Percentiles rank a stretch among this genome's conserved stretches.
These are phyloP conservation scores for Herpetomonas samuelpessoai DNA, from an alignment of 208 protist genomes.

Conservation along the genomic window DNA sequence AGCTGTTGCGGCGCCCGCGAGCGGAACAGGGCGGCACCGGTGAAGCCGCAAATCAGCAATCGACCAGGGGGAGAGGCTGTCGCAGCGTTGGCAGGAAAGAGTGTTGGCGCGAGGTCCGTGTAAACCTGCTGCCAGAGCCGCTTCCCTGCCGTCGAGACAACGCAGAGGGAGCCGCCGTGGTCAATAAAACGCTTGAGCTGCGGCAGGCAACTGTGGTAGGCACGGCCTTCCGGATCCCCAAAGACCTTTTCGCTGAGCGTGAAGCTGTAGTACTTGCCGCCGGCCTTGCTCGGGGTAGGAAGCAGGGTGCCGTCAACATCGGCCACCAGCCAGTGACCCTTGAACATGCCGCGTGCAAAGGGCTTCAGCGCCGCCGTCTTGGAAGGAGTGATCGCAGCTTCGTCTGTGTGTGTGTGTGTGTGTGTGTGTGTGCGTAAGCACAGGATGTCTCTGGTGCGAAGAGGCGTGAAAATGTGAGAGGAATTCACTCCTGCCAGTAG, in stretches of 20 bases:
- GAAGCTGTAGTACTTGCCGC: conserved; percentile 42
- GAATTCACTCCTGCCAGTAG: not conserved
- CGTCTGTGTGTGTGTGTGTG: too few relatives aligned
- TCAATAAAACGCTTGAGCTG: conserved; percentile 26
- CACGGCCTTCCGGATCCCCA: not conserved
- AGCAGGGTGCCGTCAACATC: conserved; percentile 68
- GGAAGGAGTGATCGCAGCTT: too few relatives aligned
- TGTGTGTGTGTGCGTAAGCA: not conserved
- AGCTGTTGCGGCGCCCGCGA: conserved; percentile 8
- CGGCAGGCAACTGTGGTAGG: conserved; percentile 45
- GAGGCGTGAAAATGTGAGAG: conserved; percentile 2
- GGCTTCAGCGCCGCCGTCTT: too few relatives aligned
- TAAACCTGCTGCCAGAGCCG: conserved; percentile 58
- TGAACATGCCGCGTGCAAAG: conserved; percentile 20
- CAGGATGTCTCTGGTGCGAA: not conserved
- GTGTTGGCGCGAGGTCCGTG: conserved; percentile 31
- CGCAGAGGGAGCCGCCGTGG: conserved; percentile 41
- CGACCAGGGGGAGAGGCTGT: conserved; percentile 13
- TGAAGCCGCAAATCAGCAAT: conserved; percentile 62
- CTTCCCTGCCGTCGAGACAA: conserved; percentile 48
- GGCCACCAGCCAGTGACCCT: conserved; percentile 47
- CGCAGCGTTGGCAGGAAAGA: conserved; percentile 16
- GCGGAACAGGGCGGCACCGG: conserved; percentile 47
- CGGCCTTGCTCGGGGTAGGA: conserved; percentile 40
- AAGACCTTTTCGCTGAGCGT: conserved; percentile 24